Conservation (phyloP, 768 basidiomycete genomes). For the Amanita phalloides region DNA sequence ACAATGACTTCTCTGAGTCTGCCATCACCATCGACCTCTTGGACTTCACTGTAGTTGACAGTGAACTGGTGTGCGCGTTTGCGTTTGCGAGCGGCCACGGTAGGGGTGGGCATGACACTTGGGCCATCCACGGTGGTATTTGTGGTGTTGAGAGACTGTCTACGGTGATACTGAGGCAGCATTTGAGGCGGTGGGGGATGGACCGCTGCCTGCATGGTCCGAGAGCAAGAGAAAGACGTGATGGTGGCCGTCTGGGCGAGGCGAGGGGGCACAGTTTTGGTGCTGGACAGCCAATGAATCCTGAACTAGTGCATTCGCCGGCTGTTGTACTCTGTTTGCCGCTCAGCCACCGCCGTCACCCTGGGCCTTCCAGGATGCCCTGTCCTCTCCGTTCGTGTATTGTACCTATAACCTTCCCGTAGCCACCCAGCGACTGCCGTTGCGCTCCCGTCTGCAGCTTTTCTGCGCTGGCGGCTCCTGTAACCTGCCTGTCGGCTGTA, state of each 20-base stretch:
- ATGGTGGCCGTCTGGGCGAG: slow-evolving; percentile 28
- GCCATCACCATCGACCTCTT: slow-evolving; percentile 75
- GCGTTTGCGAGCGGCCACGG: slow-evolving; percentile 67
- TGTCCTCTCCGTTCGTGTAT: neutral
- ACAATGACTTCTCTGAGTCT: slow-evolving; percentile 80
- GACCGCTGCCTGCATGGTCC: slow-evolving; percentile 65
- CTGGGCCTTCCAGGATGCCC: neutral
- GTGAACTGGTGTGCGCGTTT: slow-evolving; percentile 75
- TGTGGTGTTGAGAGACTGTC: slow-evolving; percentile 38
- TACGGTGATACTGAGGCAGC: slow-evolving; percentile 53
- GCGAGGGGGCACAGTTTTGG: slow-evolving; percentile 20
- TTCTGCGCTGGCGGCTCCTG: neutral
- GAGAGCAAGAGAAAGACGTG: slow-evolving; percentile 38
- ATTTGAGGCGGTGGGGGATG: slow-evolving; percentile 53
- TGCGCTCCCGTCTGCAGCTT: neutral
- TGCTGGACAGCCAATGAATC: slow-evolving; percentile 29
- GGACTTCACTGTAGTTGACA: slow-evolving; percentile 81
- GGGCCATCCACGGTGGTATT: slow-evolving; percentile 34
- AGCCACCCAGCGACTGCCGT: too few species aligned
- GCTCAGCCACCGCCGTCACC: slow-evolving; percentile 15
- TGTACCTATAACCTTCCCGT: neutral
- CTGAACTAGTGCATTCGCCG: slow-evolving; percentile 20
- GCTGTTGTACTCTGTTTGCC: slow-evolving; percentile 17
- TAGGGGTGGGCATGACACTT: slow-evolving; percentile 63
- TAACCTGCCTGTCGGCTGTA: neutral